Base-by-base conservation (phyloP, 768 basidiomycete genomes). In the Mycena maculata region DNA sequence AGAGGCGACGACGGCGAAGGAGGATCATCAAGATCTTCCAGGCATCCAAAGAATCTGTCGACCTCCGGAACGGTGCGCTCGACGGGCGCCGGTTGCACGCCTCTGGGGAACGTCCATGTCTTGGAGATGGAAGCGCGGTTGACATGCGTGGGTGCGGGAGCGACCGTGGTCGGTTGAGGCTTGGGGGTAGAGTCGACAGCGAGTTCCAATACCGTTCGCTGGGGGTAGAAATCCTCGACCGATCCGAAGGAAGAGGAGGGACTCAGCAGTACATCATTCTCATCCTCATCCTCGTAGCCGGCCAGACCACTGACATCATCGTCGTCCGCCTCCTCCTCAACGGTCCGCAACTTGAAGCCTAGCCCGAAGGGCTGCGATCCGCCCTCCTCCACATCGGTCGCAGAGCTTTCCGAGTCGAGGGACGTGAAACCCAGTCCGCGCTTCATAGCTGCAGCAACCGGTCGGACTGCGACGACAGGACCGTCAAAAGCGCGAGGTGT, bases 31-130 rank as follows among this genome's bases (percentile, higher is more conserved):
- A 78, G 75, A 57, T 85, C 85, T 57, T 90, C 88, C 41, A 87
- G 78, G 66, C 92, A 94, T 45, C 86, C 89, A 71, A 94, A 94
- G 84, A 94, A 94, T 36, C 83, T 85, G 74, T 94, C 93, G 11
- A 91, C 81, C n/a, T 89, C 86, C 22, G 87, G 83, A 58, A 71
- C 69, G 48, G 74, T 76, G 76, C 2, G 78, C 68, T 39, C 73
- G 33, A 57, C 48, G 20, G 59, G 15, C 68, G 15, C 71, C 67
- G 23, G 64, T 67, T 28, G 72, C 36, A 68, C 42, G 23, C 76
- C 81, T 60, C 68, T 81, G 2, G 87, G 87, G 76, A 93, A 93
- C 0, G 89, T 88, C 92, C 92, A 93, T 0, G 82, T 82, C 77
- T 86, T 88, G n/a, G 87, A 87, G 25, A 92, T 82, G 2, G 88